Base-by-base conservation (phyloP, 129 eudicot species). In the Dittrichia graveolens region DNA sequence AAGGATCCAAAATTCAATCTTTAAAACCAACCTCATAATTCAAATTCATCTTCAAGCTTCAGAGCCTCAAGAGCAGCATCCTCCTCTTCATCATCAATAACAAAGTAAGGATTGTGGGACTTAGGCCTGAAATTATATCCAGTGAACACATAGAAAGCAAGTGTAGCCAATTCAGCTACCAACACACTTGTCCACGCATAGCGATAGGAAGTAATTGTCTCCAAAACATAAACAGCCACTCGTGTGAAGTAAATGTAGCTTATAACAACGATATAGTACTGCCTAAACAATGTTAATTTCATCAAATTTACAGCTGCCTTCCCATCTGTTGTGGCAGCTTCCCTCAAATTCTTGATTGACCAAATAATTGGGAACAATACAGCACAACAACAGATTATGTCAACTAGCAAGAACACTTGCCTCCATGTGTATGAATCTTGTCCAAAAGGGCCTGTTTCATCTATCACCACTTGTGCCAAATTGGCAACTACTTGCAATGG, bases 61-160 rank as follows among this genome's bases (percentile, higher is more conserved):
- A 85, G 49, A 65, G 79, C 79, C 71, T 85, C 86, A 8, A 82
- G 73, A 40, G 89, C 85, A 74, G 86, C 89, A 74, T 85, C 89
- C 58, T 85, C 89, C 61, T 85, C 89, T 14, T 85, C 86, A 71
- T 85, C 89, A 67, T 85, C 89, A 42, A 85, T 75, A 11, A 84
- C 89, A 60, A 85, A 78, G 45, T 85, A 85, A 11, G 89, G 89
- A 38, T 85, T 85, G 15, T 85, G 84, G 55, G 64, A 54, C 70
- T 81, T 85, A 2, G 89, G 89, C 81, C 89, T 85, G 72, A 85
- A 85, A 54, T 75, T 85, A 34, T 85, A 85, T 31, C 89, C 89
- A 4, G 89, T 85, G 43, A 85, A 85, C 63, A 85, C 85, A 71
- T 85, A 85, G 35, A 85, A 85, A 5, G 86, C 89, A 64, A 85